A percentile compares a stretch with the other conserved stretches of the same genome.
phyloP scores from a whole-genome alignment of 2,329 filamentous ascomycete species.

The Colletotrichum sp. region DNA sequence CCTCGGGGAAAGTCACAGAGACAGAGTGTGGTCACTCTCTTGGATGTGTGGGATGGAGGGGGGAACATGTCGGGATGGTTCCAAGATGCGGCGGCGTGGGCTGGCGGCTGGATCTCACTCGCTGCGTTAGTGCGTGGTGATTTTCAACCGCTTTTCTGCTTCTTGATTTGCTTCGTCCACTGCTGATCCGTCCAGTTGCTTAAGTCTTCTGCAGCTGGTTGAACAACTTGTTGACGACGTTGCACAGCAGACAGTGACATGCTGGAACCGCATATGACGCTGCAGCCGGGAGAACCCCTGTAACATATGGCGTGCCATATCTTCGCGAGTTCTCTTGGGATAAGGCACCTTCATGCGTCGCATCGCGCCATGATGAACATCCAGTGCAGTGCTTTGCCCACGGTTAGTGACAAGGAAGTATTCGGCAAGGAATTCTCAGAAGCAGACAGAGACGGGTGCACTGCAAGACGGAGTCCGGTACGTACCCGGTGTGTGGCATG shows the following conservation, averaged over 20 bases:
- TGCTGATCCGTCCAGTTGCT: neutral
- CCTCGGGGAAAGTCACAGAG: neutral
- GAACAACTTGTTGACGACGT: neutral
- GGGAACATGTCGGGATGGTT: neutral
- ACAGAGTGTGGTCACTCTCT: neutral
- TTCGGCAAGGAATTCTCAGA: neutral
- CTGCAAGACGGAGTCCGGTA: neutral
- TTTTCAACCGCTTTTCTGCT: neutral
- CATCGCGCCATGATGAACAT: neutral
- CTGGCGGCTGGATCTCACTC: conserved; percentile 13
- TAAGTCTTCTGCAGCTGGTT: neutral
- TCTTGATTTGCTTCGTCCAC: neutral
- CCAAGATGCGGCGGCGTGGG: conserved; percentile 15
- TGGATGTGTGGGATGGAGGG: neutral
- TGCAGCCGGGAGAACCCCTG: conserved; percentile 1
- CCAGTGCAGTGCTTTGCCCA: neutral
- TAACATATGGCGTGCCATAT: conserved; percentile 1
- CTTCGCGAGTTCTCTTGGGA: neutral
- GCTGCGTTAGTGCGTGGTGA: neutral
- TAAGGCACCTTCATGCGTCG: neutral
- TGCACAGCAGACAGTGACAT: neutral
- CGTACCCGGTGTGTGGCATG: neutral
- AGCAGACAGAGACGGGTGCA: neutral
- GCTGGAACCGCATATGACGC: neutral
- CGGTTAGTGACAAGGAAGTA: neutral